Conservation (phyloP, 306 rosid species). For the Carpinus fangiana region DNA sequence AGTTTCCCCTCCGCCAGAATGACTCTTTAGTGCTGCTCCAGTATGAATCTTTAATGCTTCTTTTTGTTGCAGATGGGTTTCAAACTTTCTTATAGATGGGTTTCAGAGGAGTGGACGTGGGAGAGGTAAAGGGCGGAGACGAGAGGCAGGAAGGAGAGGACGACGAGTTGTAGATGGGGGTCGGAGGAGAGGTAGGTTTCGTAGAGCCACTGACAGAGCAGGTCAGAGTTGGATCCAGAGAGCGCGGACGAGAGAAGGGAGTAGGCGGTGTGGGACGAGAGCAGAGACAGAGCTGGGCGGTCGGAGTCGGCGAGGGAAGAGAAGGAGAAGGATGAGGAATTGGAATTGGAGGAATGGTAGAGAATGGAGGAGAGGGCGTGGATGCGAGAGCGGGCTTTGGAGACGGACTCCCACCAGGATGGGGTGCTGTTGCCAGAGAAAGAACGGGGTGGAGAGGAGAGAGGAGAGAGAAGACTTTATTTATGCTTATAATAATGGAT, state of each 20-base stretch:
- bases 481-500: too few relatives aligned
- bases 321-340: conserved; percentile 39
- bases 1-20: too few relatives aligned
- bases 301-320: conserved; percentile 88
- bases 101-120: conserved; percentile 66
- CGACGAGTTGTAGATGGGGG: conserved; percentile 84
- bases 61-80: too few relatives aligned
- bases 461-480: too few relatives aligned
- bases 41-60: too few relatives aligned
- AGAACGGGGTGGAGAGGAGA: too few relatives aligned
- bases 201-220: conserved; percentile 97
- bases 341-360: conserved; percentile 11
- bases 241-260: conserved; percentile 53
- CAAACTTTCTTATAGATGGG: too few relatives aligned
- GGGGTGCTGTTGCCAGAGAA: too few relatives aligned
- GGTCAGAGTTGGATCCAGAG: conserved; percentile 76
- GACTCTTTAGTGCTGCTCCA: too few relatives aligned
- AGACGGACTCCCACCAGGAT: conserved; percentile 97
- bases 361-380: conserved; percentile 72
- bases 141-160: conserved; percentile 85
- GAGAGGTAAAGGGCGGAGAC: conserved; percentile 80
- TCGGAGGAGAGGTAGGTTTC: conserved; percentile 89
- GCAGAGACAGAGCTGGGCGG: conserved; percentile 94
- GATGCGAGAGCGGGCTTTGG: conserved; percentile 92
- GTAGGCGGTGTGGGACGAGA: conserved; percentile 72